phyloP scores from a whole-genome alignment of 2,329 filamentous ascomycete genomes.

The Trichoderma aggressivum region DNA sequence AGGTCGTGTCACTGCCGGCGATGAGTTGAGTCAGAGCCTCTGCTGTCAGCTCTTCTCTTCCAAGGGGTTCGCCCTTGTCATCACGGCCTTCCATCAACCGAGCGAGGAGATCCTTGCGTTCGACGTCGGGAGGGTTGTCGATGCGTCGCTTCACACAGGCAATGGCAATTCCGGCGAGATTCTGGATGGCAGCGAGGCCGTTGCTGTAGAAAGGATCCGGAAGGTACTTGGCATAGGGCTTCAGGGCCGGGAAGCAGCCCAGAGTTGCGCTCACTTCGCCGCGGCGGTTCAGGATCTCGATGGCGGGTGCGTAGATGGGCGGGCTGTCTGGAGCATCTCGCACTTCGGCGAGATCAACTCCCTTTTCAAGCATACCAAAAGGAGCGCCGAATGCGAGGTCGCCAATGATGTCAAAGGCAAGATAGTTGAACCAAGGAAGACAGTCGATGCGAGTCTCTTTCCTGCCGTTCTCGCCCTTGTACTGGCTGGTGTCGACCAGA shows the following conservation, averaged over 20 bases:
- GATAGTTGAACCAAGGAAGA: conserved; percentile 66
- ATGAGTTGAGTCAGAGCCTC: conserved; percentile 89
- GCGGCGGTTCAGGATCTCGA: conserved; percentile 83
- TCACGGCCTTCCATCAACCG: conserved; percentile 84
- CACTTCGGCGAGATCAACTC: conserved; percentile 74
- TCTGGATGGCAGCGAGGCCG: conserved; percentile 70
- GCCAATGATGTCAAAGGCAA: conserved; percentile 52
- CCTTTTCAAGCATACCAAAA: conserved; percentile 69
- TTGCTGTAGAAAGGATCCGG: conserved; percentile 79
- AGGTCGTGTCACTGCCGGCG: conserved; percentile 72
- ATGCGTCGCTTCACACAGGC: conserved; percentile 74
- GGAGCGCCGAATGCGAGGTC: conserved; percentile 51
- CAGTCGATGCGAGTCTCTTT: conserved; percentile 66
- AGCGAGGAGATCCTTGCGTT: conserved; percentile 75
- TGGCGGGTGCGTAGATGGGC: conserved; percentile 70
- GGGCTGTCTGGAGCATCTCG: conserved; percentile 56
- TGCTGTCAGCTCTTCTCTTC: conserved; percentile 76
- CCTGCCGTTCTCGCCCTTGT: conserved; percentile 52
- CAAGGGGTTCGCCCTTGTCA: conserved; percentile 70
- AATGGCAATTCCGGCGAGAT: conserved; percentile 83
- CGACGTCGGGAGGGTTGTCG: conserved; percentile 61
- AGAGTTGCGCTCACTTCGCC: conserved; percentile 82
- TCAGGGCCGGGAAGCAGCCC: conserved; percentile 69
- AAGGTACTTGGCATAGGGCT: conserved; percentile 75
- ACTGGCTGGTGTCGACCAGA: conserved; percentile 47